These are phyloP conservation scores for Eucalyptus tenuipes DNA, from an alignment of 345 rosid species.

Conservation along the genomic window DNA sequence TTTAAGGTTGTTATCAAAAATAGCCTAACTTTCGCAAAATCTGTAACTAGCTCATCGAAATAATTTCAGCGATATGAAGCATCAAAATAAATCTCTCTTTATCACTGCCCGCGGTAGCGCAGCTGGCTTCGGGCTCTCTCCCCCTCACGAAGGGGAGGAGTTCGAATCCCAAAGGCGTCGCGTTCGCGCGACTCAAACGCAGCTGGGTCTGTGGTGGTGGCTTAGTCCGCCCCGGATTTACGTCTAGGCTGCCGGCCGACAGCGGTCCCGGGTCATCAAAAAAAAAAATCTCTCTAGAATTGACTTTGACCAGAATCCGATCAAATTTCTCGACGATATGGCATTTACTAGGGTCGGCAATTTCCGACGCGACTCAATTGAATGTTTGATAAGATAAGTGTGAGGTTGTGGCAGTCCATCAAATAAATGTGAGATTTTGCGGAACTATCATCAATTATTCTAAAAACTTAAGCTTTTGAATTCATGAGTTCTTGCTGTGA, in stretches of 20 bases:
- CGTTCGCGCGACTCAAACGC: too few relatives aligned
- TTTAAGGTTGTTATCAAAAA: neutral
- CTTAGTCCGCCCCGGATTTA: too few relatives aligned
- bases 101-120: too few relatives aligned
- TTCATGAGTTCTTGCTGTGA: accelerated
- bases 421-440: too few relatives aligned
- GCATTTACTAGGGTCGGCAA: neutral
- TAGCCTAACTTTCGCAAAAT: neutral
- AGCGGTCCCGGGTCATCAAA: too few relatives aligned
- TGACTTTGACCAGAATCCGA: accelerated
- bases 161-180: too few relatives aligned
- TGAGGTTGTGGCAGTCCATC: accelerated
- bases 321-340: accelerated
- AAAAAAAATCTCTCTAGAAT: accelerated
- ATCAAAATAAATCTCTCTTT: too few relatives aligned
- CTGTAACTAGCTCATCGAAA: neutral
- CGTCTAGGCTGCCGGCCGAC: too few relatives aligned
- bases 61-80: neutral
- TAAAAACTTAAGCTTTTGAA: accelerated
- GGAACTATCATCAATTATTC: accelerated
- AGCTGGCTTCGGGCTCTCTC: too few relatives aligned
- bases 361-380: accelerated
- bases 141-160: too few relatives aligned
- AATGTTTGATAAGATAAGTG: neutral
- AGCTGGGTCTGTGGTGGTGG: too few relatives aligned